Percentiles rank a stretch among this genome's conserved stretches.
Evolutionary conservation across 805 yeast species (phyloP).

Genomic region (Schwanniomyces pseudopolymorphus): DNA sequence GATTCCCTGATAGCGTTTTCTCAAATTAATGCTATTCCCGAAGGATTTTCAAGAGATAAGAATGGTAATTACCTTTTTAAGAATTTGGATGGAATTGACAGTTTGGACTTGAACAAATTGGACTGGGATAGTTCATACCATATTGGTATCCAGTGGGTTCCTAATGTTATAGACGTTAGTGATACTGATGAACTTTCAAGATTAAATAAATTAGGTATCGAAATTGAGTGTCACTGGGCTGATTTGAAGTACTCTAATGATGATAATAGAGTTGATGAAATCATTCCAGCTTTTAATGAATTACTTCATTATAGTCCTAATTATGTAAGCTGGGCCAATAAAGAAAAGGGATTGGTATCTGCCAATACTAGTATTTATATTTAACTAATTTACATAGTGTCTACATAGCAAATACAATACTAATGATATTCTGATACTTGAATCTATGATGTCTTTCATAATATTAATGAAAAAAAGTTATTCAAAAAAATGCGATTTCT

Average conservation of each 20-base stretch:
- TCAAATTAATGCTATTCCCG: conserved; percentile 28
- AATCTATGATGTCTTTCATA: too few relatives aligned
- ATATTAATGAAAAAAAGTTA: neutral
- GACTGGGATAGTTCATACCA: conserved; percentile 59
- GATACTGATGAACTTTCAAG: conserved; percentile 22
- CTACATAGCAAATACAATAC: too few relatives aligned
- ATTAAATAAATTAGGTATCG: conserved; percentile 49
- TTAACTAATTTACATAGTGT: conserved; percentile 9
- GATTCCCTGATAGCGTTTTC: conserved; percentile 6
- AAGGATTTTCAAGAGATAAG: conserved; percentile 44
- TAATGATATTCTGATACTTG: too few relatives aligned
- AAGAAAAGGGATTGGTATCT: conserved; percentile 66
- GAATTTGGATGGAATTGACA: conserved; percentile 61
- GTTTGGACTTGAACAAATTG: conserved; percentile 62
- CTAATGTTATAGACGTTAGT: conserved; percentile 47
- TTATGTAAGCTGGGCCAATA: conserved; percentile 63
- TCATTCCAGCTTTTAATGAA: conserved; percentile 73
- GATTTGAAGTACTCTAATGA: conserved; percentile 55
- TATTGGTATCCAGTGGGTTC: conserved; percentile 76
- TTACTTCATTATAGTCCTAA: conserved; percentile 65
- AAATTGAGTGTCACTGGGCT: conserved; percentile 74
- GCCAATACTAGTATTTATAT: conserved; percentile 49
- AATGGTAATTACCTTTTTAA: conserved; percentile 50
- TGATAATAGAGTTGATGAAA: conserved; percentile 29
- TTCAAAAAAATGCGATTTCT: conserved; percentile 20